Conservation (phyloP, 306 rosid genomes). For the Castanopsis chinensis region DNA sequence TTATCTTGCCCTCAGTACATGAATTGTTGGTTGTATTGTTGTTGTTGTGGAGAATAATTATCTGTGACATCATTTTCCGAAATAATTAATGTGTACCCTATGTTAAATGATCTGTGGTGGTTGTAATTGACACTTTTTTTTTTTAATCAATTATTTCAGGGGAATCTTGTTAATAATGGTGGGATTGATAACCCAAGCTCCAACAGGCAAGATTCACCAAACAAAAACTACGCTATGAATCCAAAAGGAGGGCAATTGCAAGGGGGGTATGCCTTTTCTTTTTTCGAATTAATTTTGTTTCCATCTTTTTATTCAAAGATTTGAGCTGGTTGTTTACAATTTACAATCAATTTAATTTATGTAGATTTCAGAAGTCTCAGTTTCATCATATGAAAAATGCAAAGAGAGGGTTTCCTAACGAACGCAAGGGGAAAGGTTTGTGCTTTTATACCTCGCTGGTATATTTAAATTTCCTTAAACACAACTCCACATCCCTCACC, state of each 20-base stretch:
- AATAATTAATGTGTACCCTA: not conserved
- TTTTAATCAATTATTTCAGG: constrained; percentile 42
- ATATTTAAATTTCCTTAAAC: not conserved
- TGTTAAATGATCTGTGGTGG: constrained; percentile 6
- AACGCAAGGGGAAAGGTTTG: constrained; percentile 60
- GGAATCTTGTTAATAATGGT: constrained; percentile 24
- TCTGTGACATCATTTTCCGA: not conserved
- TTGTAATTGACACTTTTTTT: constrained; percentile 7
- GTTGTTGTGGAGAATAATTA: not conserved
- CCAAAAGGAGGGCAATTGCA: constrained; percentile 44
- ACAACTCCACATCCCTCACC: not conserved
- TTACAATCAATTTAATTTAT: constrained; percentile 23
- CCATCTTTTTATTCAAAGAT: constrained; percentile 6
- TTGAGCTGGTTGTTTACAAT: constrained; percentile 5
- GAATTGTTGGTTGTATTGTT: constrained; percentile 8
- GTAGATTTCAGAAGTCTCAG: constrained; percentile 74
- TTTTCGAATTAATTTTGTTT: not conserved
- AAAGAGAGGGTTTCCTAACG: constrained; percentile 40
- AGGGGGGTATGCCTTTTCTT: constrained; percentile 42
- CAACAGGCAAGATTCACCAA: constrained; percentile 46
- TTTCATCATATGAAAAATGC: constrained; percentile 48
- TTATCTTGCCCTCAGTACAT: constrained; percentile 1
- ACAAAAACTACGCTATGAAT: constrained; percentile 46
- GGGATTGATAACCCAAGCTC: constrained; percentile 49
- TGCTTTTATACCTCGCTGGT: constrained; percentile 24